Evolutionary conservation across 768 basidiomycete genomes (phyloP), one percentile per base, ranked within the genome.

Genomic region (Ephemerocybe angulata): DNA sequence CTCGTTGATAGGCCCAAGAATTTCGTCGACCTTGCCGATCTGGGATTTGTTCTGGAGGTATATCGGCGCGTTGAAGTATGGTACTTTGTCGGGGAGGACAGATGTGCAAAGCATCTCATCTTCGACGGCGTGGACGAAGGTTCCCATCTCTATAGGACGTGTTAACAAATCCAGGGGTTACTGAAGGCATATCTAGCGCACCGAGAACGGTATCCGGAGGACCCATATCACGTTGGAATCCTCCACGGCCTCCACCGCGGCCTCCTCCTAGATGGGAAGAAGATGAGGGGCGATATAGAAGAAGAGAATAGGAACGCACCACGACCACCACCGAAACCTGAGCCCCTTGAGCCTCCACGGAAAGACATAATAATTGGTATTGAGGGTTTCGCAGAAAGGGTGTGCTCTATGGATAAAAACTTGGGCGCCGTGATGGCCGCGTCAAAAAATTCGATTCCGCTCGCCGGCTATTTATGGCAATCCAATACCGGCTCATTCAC

Each of bases 11-110:
- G 97, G 96, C 2, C 97, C 97, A n/a, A 99, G 82, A 62, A 99
- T 98, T 72, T 99, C 97, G 72, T 99, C 97, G 38, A 99, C 89
- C 74, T 97, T 98, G 58, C 97, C 96, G 58, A 98, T 93, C 60
- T 84, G 79, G 10, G 93, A 90, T 74, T 97, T 98, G 72, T 98
- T 97, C 77, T 92, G 87, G 50, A 98, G 82, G 71, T 96, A 98
- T 67, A 98, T 93, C 47, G 96, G 95, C 0, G 96, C 95, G 70
- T 99, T 99, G 83, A 99, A 99, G 72, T 94, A 96, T 0, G 97
- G 97, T 25, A 99, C 93, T 76, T 91, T 96, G 72, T 95, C 87
- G 2, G 87, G 72, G 67, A 92, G 80, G 19, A 84, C 72, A 3
- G 94, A 93, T 6, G 86, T 78, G 70, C 97, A 99, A 49, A 99